Evolutionary conservation across 2,329 filamentous ascomycete genomes (phyloP), one percentile per base, ranked within the genome.

Genomic region (Camillea tinctor): DNA sequence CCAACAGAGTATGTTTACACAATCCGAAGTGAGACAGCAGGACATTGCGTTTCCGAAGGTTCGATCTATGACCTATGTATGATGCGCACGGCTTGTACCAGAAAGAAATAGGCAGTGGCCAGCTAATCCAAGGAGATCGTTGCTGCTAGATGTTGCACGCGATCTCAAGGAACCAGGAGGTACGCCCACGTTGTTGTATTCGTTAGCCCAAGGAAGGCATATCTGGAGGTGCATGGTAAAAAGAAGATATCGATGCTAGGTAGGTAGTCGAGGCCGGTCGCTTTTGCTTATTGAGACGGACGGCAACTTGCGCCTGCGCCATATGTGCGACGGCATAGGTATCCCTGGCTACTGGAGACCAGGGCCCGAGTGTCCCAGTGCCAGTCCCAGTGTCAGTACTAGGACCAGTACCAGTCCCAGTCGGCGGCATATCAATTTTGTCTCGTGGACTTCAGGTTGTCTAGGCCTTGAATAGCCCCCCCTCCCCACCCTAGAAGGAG

Each of bases 21-120:
- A 49, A 55, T 22, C 54, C 30, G 40, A 55, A 13, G 54, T 55
- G 24, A 55, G 36, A 55, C 54, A 55, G 36, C 54, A 55, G 53
- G 21, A 52, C 53, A 55, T 55, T 40, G 26, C 7, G 26, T 5
- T 15, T 17, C 24, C 15, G 52, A 30, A 30, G 51, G 20, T 52
- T 19, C 15, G 19, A 52, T 23, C 4, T 20, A 9, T 52, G 6
- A 19, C 49, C 36, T 21, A 50, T 50, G 49, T 21, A 50, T 50
- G 49, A 21, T 23, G 49, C 21, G 49, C 49, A 50, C 49, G 19
- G 49, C 21, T 21, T 21, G 11, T 23, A 23, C 19, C 19, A 22
- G 17, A 20, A 19, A 23, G 49, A 22, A 2, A 50, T 50, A 44
- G 13, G 36, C 17, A n/a, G 36, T 44, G 36, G 36, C 36, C 17